These are phyloP conservation scores for Calophaca sinica DNA, from an alignment of 306 rosid species.

Conservation along the genomic window DNA sequence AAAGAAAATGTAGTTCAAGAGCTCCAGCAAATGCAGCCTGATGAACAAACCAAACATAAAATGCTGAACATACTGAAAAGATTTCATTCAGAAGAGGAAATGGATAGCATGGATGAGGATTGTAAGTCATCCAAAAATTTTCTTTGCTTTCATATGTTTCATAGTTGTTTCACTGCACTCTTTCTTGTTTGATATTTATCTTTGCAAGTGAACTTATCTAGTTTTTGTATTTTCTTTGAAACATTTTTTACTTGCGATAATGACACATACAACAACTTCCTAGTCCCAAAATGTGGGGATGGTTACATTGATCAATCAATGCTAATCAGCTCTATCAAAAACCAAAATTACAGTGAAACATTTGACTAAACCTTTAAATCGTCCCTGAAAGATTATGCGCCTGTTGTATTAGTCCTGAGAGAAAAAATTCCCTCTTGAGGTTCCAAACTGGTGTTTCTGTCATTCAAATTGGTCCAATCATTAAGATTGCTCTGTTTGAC, in stretches of 20 bases:
- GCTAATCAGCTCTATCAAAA: neutral
- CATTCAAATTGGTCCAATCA: neutral
- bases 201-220: constrained; percentile 11
- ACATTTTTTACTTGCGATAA: constrained; percentile 4
- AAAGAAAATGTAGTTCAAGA: constrained; percentile 86
- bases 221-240: constrained; percentile 10
- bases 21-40: constrained; percentile 69
- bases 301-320: neutral
- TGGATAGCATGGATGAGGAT: constrained; percentile 65
- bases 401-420: neutral
- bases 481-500: neutral
- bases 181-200: constrained; percentile 35
- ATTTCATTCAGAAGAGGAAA: constrained; percentile 78
- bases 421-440: neutral
- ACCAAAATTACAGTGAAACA: neutral
- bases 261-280: constrained; percentile 1
- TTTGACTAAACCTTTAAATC: neutral
- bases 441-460: neutral
- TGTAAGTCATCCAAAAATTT: constrained; percentile 55
- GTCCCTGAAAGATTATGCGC: neutral
- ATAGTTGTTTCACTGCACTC: constrained; percentile 23
- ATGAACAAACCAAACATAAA: constrained; percentile 71
- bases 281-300: neutral
- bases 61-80: constrained; percentile 82
- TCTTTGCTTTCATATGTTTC: constrained; percentile 25